Base-by-base conservation (phyloP, 2,329 filamentous ascomycete genomes). In the Sordariomycetes sp. region DNA sequence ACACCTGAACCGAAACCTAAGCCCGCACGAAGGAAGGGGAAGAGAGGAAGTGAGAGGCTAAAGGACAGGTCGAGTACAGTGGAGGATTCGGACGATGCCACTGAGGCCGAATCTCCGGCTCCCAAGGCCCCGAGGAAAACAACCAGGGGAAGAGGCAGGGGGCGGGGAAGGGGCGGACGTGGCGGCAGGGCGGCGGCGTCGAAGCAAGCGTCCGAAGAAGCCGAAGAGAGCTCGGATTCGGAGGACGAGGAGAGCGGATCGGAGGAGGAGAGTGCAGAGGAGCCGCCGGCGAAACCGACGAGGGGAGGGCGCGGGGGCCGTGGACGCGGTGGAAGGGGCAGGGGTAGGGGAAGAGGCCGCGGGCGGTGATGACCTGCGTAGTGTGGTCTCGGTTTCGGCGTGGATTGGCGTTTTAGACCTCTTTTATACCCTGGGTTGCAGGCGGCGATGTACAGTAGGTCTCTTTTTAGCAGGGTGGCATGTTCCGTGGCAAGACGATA, bases 81-180 rank as follows among this genome's bases (percentile, higher is more conserved):
- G n/a, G 78, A 79, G 3, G 78, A 80, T 58, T 79, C 78, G 1
- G 78, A 81, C 61, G 74, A 74, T 48, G 73, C 75, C 52, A 76
- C 72, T n/a, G 70, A 72, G 40, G 66, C 67, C 25, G 68, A 71
- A 57, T 74, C 73, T 55, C 74, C 72, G 58, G 65, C 70, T 58
- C 61, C 69, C 60, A 71, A 71, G 61, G 69, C 71, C 14, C 70
- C 72, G 4, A 70, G 72, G 59, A 70, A 70, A 22, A 69, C 70
- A 20, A 64, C 68, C 11, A 61, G 73, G 60, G 69, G 72, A 61
- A 22, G 55, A 5, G 55, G 40, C 3, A 51, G 59, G 34, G 24
- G 37, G 18, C 10, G 50, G 40, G 59, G 51, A 20, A 25, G 58
- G 52, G 55, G 37, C 20, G 50, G 54, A 16, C 51, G 53, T 10